These are phyloP conservation scores for Protomyces macrosporus DNA, from an alignment of 1,139 yeast genomes.

Conservation along the genomic window DNA sequence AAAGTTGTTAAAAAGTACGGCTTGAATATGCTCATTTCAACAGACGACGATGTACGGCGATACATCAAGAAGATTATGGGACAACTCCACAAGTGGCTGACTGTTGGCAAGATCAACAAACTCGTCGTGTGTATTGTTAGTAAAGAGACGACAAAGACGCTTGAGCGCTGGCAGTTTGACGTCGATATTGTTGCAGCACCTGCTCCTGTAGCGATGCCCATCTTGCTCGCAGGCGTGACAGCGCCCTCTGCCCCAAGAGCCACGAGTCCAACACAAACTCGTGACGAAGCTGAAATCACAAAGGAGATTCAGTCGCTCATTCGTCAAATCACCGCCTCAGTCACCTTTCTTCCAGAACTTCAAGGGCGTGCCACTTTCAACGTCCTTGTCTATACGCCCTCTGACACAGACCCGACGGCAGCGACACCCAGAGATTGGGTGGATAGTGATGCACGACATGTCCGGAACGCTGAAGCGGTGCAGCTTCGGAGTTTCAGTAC, in stretches of 20 bases:
- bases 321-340: conserved; percentile 84
- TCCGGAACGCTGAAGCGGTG: conserved; percentile 60
- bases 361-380: conserved; percentile 71
- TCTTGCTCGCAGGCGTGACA: not conserved
- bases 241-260: conserved; percentile 10
- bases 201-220: not conserved
- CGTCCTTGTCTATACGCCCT: conserved; percentile 67
- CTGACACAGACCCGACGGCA: conserved; percentile 50
- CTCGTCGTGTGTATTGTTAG: conserved; percentile 68
- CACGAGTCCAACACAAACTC: conserved; percentile 42
- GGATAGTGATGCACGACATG: conserved; percentile 62
- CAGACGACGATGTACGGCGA: conserved; percentile 68
- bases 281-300: conserved; percentile 46
- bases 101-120: conserved; percentile 62
- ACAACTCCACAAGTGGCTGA: conserved; percentile 81
- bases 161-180: conserved; percentile 85
- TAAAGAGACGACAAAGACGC: conserved; percentile 59
- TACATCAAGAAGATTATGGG: conserved; percentile 64
- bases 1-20: conserved; percentile 75
- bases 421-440: conserved; percentile 81
- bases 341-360: conserved; percentile 74
- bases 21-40: conserved; percentile 63
- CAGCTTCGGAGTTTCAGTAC: conserved; percentile 67
- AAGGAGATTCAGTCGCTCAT: conserved; percentile 77
- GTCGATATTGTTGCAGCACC: conserved; percentile 43